Conservation (phyloP, 2,329 filamentous ascomycete species). For the Paecilomyces sp. region DNA sequence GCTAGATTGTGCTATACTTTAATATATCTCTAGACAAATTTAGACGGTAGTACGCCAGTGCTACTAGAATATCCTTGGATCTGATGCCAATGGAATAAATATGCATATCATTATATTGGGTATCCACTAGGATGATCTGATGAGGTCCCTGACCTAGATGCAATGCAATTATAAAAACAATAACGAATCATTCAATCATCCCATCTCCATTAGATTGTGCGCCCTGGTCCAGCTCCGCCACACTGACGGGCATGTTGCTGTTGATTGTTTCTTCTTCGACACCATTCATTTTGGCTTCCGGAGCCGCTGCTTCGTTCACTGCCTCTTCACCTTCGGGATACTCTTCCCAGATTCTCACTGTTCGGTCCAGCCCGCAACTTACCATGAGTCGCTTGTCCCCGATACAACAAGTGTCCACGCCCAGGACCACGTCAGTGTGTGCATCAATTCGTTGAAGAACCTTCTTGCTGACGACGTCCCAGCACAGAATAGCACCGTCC, state of each 20-base stretch:
- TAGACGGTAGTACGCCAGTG: not conserved
- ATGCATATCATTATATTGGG: not conserved
- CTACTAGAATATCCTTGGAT: not conserved
- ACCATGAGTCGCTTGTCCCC: constrained; percentile 45
- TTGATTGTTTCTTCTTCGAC: not conserved
- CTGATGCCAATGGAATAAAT: not conserved
- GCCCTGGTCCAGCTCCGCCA: not conserved
- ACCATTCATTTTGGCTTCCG: not conserved
- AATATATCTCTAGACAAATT: no score
- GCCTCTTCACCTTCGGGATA: constrained; percentile 18
- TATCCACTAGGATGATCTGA: not conserved
- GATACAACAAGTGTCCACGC: constrained; percentile 52
- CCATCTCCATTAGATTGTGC: not conserved
- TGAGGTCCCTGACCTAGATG: not conserved
- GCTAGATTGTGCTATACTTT: no score
- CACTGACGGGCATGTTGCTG: not conserved
- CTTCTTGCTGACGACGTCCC: constrained; percentile 84
- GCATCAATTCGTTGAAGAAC: constrained; percentile 61
- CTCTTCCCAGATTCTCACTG: constrained; percentile 54
- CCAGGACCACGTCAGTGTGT: constrained; percentile 53
- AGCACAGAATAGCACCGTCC: constrained; percentile 75
- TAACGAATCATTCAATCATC: constrained; percentile 3
- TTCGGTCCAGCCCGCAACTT: constrained; percentile 57
- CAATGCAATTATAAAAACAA: not conserved
- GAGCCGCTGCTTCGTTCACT: constrained; percentile 2